These are phyloP conservation scores for Lentinula boryana DNA, from an alignment of 768 basidiomycete genomes.

Conservation along the genomic window DNA sequence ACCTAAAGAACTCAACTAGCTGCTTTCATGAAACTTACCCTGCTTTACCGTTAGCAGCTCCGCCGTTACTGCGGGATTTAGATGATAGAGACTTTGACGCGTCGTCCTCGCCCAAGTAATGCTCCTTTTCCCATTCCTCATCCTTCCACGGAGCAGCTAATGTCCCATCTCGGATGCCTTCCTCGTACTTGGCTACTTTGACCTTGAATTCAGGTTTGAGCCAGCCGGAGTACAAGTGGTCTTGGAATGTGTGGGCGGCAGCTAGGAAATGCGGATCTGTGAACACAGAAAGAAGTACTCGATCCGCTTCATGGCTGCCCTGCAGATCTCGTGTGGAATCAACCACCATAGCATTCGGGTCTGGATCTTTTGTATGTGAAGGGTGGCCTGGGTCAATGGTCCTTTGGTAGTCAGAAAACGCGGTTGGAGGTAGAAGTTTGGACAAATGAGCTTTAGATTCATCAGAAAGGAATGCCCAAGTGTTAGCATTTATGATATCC, in stretches of 20 bases:
- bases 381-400: conserved; percentile 33
- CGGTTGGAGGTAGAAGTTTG: conserved; percentile 40
- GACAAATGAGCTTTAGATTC: conserved; percentile 31
- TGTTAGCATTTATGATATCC: conserved; percentile 41
- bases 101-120: conserved; percentile 16
- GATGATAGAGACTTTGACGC: background rate
- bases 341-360: conserved; percentile 12
- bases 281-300: conserved; percentile 35
- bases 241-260: conserved; percentile 53
- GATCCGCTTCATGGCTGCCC: conserved; percentile 6
- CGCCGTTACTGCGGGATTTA: background rate
- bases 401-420: conserved; percentile 28
- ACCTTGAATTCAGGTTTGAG: conserved; percentile 35
- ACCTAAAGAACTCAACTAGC: background rate
- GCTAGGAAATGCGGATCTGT: conserved; percentile 48
- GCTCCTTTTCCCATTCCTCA: conserved; percentile 48
- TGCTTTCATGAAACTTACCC: conserved; percentile 21
- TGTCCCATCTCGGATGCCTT: conserved; percentile 37
- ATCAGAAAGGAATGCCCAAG: conserved; percentile 40
- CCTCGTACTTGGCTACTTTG: conserved; percentile 35
- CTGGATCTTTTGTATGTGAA: conserved; percentile 11
- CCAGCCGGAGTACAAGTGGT: conserved; percentile 51
- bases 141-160: conserved; percentile 60
- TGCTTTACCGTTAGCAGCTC: conserved; percentile 17
- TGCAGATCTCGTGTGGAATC: conserved; percentile 10